phyloP scores from a whole-genome alignment of 2,329 filamentous ascomycete species.

The Apiospora kogelbergensis region DNA sequence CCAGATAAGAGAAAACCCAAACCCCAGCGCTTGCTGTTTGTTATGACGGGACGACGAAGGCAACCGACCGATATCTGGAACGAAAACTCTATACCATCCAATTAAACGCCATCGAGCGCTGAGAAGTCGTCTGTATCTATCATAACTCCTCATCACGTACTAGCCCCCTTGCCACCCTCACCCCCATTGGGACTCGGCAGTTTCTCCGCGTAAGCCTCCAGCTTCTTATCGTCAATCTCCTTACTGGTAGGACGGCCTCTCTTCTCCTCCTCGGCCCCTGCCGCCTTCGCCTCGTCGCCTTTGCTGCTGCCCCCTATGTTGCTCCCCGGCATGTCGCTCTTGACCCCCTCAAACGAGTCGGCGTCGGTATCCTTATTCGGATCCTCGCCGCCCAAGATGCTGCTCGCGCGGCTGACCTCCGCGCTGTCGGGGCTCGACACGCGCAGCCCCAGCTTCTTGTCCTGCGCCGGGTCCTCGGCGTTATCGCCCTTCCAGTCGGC shows the following conservation, averaged over 20 bases:
- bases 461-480: constrained; percentile 44
- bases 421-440: constrained; percentile 64
- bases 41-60: background rate
- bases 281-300: background rate
- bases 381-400: constrained; percentile 47
- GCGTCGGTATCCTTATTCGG: constrained; percentile 17
- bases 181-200: constrained; percentile 27
- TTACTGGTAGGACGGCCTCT: constrained; percentile 12
- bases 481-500: constrained; percentile 73
- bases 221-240: constrained; percentile 18
- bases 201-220: constrained; percentile 28
- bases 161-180: background rate
- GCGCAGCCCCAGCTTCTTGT: constrained; percentile 68
- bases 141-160: background rate
- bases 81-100: background rate
- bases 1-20: background rate
- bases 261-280: background rate
- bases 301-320: background rate
- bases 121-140: background rate
- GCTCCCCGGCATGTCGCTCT: background rate
- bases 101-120: background rate
- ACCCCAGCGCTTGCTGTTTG: background rate
- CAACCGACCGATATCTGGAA: background rate
- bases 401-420: constrained; percentile 71
- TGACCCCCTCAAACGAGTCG: constrained; percentile 17